A percentile compares a stretch with the other conserved stretches of the same genome.
These are phyloP conservation scores for Mortierella sp. DNA, from an alignment of 371 early-diverging fungal genomes.

Conservation along the genomic window DNA sequence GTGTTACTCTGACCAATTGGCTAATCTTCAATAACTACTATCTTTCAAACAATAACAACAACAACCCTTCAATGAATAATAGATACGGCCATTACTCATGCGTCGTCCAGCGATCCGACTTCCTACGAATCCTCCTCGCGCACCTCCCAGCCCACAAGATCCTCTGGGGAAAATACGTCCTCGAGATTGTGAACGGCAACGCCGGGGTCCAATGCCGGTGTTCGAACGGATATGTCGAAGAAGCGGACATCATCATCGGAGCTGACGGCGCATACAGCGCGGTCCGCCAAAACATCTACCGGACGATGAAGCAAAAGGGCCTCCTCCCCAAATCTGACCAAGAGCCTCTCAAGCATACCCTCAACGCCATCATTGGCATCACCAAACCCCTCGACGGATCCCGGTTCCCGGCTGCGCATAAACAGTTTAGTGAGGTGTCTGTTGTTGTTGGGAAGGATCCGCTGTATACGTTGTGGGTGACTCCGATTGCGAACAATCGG, in stretches of 20 bases:
- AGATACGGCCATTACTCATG: conserved; percentile 44
- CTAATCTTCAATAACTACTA: neutral
- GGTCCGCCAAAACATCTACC: conserved; percentile 44
- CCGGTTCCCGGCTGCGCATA: conserved; percentile 24
- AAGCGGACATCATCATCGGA: conserved; percentile 44
- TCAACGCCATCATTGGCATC: conserved; percentile 40
- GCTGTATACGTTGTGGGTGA: conserved; percentile 33
- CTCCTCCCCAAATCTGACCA: conserved; percentile 41
- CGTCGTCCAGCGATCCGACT: conserved; percentile 28
- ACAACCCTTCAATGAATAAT: neutral
- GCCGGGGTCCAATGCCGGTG: conserved; percentile 47
- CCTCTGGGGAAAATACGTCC: conserved; percentile 35
- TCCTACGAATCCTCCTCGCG: conserved; percentile 31
- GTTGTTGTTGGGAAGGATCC: conserved; percentile 35
- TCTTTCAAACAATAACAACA: neutral
- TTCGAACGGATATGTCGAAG: conserved; percentile 39
- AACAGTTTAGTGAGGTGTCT: conserved; percentile 25
- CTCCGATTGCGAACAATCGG: conserved; percentile 20
- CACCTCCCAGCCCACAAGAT: conserved; percentile 18
- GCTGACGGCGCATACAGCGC: conserved; percentile 45
- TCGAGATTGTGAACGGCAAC: conserved; percentile 40
- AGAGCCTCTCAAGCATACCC: conserved; percentile 30
- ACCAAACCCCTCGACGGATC: conserved; percentile 28
- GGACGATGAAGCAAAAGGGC: conserved; percentile 18
- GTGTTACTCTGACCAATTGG: neutral